phyloP scores from a whole-genome alignment of 257 asterid species.

The Nicotiana otophora region DNA sequence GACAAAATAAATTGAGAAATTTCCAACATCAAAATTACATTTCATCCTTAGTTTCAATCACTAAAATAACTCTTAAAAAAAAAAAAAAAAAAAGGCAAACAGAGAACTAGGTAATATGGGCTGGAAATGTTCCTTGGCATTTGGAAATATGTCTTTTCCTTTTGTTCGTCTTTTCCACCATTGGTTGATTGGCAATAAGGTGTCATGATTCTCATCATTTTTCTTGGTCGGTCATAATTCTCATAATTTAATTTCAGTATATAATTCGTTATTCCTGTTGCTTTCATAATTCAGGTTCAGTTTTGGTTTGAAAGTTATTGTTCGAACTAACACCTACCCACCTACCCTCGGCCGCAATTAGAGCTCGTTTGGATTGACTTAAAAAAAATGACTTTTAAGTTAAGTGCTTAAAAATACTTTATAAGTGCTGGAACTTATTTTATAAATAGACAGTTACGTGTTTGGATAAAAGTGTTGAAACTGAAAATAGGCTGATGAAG shows the following conservation, averaged over 20 bases:
- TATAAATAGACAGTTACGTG: too few species aligned
- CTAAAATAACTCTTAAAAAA: background rate
- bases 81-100: background rate
- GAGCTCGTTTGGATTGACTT: too few species aligned
- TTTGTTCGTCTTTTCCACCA: background rate
- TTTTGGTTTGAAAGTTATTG: background rate
- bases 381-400: too few species aligned
- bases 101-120: background rate
- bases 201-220: slow-evolving; percentile 4
- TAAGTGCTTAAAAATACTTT: too few species aligned
- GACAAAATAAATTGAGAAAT: too few species aligned
- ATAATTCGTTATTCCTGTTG: background rate
- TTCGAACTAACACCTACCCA: too few species aligned
- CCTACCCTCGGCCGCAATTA: too few species aligned
- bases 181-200: slow-evolving; percentile 8
- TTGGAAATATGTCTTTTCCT: background rate
- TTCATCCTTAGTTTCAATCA: background rate
- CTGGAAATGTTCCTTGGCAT: background rate
- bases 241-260: background rate
- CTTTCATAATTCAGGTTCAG: background rate
- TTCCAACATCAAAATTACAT: too few species aligned
- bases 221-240: background rate
- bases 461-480: too few species aligned
- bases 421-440: too few species aligned
- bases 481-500: too few species aligned